Conservation (phyloP, 2,329 filamentous ascomycete species). For the Xylaria polymorpha region DNA sequence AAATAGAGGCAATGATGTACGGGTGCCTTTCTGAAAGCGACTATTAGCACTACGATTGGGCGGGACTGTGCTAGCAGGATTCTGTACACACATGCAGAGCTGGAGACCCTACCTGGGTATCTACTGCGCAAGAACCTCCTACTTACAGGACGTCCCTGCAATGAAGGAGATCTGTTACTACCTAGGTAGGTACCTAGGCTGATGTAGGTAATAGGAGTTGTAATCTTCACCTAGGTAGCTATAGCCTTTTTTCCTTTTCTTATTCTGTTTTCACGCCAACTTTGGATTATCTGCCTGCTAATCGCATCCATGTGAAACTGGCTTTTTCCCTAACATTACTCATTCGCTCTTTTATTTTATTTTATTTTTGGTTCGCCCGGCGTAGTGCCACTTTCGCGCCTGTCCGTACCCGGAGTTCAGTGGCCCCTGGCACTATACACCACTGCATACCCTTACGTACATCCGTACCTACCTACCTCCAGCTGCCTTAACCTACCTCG, state of each 20-base stretch:
- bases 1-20: too few species aligned
- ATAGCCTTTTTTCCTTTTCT: slow-evolving; percentile 15
- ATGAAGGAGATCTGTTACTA: slow-evolving; percentile 20
- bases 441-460: slow-evolving; percentile 15
- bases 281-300: background rate
- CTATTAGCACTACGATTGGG: background rate
- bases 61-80: slow-evolving; percentile 30
- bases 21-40: slow-evolving; percentile 3
- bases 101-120: background rate
- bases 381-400: slow-evolving; percentile 13
- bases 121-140: too few species aligned
- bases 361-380: slow-evolving; percentile 16
- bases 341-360: slow-evolving; percentile 14
- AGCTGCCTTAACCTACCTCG: background rate
- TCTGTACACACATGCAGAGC: slow-evolving; percentile 18
- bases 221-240: slow-evolving; percentile 2
- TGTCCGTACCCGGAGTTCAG: slow-evolving; percentile 22
- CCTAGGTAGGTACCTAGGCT: background rate
- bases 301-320: slow-evolving; percentile 18
- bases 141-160: background rate
- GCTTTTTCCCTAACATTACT: slow-evolving; percentile 23
- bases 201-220: slow-evolving; percentile 31
- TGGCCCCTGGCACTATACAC: slow-evolving; percentile 24
- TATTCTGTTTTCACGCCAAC: slow-evolving; percentile 13
- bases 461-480: slow-evolving; percentile 9